phyloP scores from a whole-genome alignment of 257 asterid species.

The Nicotiana benthamiana region DNA sequence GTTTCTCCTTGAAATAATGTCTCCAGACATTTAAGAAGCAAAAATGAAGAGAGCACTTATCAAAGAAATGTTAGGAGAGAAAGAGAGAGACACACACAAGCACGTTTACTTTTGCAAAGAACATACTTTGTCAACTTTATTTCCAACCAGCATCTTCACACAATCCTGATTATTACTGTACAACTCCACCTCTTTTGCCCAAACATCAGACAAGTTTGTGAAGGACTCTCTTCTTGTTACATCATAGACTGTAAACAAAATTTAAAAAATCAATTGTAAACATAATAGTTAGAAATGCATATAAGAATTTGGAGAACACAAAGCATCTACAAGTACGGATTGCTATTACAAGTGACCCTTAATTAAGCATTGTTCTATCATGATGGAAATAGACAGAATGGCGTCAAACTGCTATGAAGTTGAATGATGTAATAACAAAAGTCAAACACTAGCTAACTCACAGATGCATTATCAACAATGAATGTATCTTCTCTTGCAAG shows the following conservation, averaged over 20 bases:
- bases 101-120: not conserved
- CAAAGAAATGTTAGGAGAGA: not conserved
- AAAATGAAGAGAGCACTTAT: not conserved
- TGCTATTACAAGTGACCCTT: not conserved
- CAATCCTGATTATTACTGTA: slow-evolving; percentile 74
- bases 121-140: slow-evolving; percentile 82
- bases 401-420: not conserved
- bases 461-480: not conserved
- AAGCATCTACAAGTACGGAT: not conserved
- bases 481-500: not conserved
- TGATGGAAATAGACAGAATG: not conserved
- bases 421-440: not conserved
- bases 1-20: not conserved
- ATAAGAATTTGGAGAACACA: not conserved
- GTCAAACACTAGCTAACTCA: not conserved
- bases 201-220: slow-evolving; percentile 68
- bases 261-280: not conserved
- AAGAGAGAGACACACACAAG: not conserved
- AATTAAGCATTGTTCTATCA: not conserved
- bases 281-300: not conserved
- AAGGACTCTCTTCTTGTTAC: slow-evolving; percentile 88
- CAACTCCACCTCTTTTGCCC: slow-evolving; percentile 87
- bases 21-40: not conserved
- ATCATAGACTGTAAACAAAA: slow-evolving; percentile 53
- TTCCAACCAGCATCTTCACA: slow-evolving; percentile 87